Evolutionary conservation across 2,329 filamentous ascomycete genomes (phyloP).

Genomic region (Hypoxylon sp.): DNA sequence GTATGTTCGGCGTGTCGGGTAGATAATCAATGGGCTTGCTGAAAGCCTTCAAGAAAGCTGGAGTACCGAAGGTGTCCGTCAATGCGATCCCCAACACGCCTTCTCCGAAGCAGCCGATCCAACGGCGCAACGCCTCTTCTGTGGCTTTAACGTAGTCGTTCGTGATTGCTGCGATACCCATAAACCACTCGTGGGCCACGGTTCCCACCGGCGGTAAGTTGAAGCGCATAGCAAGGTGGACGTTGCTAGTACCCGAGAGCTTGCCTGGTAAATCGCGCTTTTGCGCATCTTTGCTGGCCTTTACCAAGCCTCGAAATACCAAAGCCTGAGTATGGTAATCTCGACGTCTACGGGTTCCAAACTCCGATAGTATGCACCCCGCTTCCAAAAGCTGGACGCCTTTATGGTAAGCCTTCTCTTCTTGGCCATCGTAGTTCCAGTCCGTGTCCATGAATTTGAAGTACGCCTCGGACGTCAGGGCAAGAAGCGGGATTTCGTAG

Average conservation of each 20-base stretch:
- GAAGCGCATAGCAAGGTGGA: conserved; percentile 96
- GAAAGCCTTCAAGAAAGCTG: conserved; percentile 88
- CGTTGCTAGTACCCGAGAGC: conserved; percentile 92
- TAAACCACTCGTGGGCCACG: conserved; percentile 97
- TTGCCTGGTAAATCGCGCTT: conserved; percentile 75
- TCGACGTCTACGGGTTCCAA: conserved; percentile 87
- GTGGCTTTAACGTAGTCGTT: conserved; percentile 87
- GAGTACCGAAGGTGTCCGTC: conserved; percentile 96
- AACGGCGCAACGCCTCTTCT: conserved; percentile 85
- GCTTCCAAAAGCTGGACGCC: conserved; percentile 80
- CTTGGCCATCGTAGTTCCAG: conserved; percentile 89
- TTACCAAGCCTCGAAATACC: conserved; percentile 86
- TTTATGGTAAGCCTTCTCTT: conserved; percentile 86
- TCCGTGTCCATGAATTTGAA: conserved; percentile 96
- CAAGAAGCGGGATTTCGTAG: conserved; percentile 95
- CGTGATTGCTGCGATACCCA: conserved; percentile 94
- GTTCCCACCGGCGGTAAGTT: conserved; percentile 87
- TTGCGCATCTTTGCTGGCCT: conserved; percentile 78
- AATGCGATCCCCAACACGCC: conserved; percentile 87
- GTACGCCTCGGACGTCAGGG: conserved; percentile 93
- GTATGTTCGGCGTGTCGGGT: conserved; percentile 53
- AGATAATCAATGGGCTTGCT: conserved; percentile 69
- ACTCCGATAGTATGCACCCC: conserved; percentile 92
- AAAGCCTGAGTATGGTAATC: conserved; percentile 96
- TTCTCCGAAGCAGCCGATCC: conserved; percentile 91